A percentile compares a stretch with the other conserved stretches of the same genome.
These are phyloP conservation scores for Aspergillus transmontanensis DNA, from an alignment of 2,329 filamentous ascomycete species.

Conservation along the genomic window DNA sequence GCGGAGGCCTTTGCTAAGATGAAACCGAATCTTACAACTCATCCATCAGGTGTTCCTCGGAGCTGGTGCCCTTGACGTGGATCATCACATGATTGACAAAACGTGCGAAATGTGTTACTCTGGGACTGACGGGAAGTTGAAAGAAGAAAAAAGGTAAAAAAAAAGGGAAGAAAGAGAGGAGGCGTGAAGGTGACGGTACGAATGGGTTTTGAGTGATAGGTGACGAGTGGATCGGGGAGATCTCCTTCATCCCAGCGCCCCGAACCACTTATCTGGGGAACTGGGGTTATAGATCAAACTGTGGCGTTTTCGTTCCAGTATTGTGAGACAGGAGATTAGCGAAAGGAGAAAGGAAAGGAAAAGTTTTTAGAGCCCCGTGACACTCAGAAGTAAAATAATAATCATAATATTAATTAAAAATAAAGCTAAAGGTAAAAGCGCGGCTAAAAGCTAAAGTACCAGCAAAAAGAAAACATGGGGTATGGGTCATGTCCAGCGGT, in stretches of 20 bases:
- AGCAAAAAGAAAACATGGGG: background rate
- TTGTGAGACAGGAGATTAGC: slow-evolving; percentile 1
- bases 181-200: background rate
- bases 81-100: slow-evolving; percentile 35
- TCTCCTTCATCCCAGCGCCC: slow-evolving; percentile 19
- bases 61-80: slow-evolving; percentile 12
- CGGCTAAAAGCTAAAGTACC: slow-evolving; percentile 10
- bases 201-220: slow-evolving; percentile 11
- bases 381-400: slow-evolving; percentile 11
- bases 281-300: slow-evolving; percentile 14
- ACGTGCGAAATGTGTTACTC: slow-evolving; percentile 29
- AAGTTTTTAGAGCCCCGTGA: slow-evolving; percentile 15
- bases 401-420: background rate
- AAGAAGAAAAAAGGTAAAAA: slow-evolving; percentile 8
- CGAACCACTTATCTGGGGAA: slow-evolving; percentile 21
- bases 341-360: background rate
- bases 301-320: slow-evolving; percentile 17
- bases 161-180: background rate
- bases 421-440: background rate
- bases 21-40: slow-evolving; percentile 15
- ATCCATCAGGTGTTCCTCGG: slow-evolving; percentile 14
- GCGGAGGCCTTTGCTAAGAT: background rate
- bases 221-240: slow-evolving; percentile 18
- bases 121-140: slow-evolving; percentile 9
- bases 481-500: background rate